A percentile compares a stretch with the other conserved stretches of the same genome.
These are phyloP conservation scores for Asterionellopsis glacialis DNA, from an alignment of 108 stramenopile genomes.

Conservation along the genomic window DNA sequence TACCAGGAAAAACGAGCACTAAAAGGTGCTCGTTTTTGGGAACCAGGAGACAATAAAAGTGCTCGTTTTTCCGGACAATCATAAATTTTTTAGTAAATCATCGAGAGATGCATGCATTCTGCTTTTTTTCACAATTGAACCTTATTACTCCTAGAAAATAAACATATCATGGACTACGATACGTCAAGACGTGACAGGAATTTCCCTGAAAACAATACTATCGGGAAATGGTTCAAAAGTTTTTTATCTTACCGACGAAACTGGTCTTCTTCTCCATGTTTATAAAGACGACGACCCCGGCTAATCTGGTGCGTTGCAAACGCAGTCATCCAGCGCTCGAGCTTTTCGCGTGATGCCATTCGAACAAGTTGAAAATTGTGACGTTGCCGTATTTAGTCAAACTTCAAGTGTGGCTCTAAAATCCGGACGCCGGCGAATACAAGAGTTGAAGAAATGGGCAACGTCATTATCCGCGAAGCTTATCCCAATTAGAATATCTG, in stretches of 20 bases:
- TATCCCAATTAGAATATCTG: constrained; percentile 7
- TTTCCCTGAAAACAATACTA: constrained; percentile 1
- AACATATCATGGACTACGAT: no score
- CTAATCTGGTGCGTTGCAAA: constrained; percentile 14
- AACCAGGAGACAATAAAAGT: no score
- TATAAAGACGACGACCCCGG: constrained; percentile 23
- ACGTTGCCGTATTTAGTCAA: constrained; percentile 34
- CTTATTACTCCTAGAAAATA: no score
- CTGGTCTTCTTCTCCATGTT: constrained; percentile 22
- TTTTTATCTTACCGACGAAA: constrained; percentile 46
- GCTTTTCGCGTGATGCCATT: constrained; percentile 51
- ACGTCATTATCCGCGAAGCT: constrained; percentile 13
- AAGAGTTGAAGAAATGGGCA: constrained; percentile 34
- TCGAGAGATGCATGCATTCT: no score
- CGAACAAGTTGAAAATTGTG: constrained; percentile 57
- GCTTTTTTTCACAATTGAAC: no score
- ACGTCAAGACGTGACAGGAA: constrained; percentile 4
- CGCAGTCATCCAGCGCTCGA: not conserved
- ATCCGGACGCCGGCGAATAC: constrained; percentile 11
- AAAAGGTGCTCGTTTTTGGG: no score
- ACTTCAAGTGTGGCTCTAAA: constrained; percentile 33
- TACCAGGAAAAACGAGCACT: no score
- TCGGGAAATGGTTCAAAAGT: constrained; percentile 6
- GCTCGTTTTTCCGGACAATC: no score
- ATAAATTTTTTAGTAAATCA: no score